Conservation (phyloP, 2,329 filamentous ascomycete species). For the Penicillium sp. region DNA sequence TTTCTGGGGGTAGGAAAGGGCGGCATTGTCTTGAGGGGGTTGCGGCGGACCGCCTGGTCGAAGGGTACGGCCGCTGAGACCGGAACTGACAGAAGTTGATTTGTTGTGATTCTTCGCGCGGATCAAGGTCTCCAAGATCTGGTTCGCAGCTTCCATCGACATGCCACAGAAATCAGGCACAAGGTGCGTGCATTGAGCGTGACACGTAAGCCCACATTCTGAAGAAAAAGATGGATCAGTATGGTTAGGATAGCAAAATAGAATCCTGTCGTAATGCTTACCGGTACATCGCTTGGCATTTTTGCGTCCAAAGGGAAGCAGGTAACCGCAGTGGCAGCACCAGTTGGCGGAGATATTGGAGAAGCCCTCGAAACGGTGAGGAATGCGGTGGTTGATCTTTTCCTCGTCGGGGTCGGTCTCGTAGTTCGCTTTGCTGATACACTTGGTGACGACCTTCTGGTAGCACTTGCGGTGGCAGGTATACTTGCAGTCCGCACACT, state of each 20-base stretch:
- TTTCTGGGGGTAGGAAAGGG: conserved; percentile 36
- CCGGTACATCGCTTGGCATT: conserved; percentile 89
- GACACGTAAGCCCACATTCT: conserved; percentile 91
- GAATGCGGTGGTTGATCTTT: conserved; percentile 99
- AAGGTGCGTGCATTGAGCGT: conserved; percentile 87
- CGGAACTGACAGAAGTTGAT: conserved; percentile 49
- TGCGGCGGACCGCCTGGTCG: conserved; percentile 54
- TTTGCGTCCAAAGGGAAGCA: conserved; percentile 90
- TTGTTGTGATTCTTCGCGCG: conserved; percentile 72
- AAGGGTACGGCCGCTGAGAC: conserved; percentile 65
- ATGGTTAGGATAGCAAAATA: neutral
- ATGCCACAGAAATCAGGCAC: conserved; percentile 99
- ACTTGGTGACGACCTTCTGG: conserved; percentile 94
- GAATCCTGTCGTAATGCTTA: conserved; percentile 40
- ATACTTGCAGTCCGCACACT: conserved; percentile 99
- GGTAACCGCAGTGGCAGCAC: conserved; percentile 98
- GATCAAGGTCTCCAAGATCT: conserved; percentile 84
- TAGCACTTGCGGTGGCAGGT: conserved; percentile 99
- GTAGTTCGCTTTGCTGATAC: conserved; percentile 98
- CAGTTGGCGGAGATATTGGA: conserved; percentile 98
- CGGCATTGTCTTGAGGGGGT: conserved; percentile 37
- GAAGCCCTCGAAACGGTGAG: conserved; percentile 94
- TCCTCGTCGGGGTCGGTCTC: conserved; percentile 98
- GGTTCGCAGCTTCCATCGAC: conserved; percentile 95
- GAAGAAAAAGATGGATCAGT: conserved; percentile 15